Evolutionary conservation across 495 filamentous ascomycete genomes (phyloP), one percentile per base, ranked within the genome.

Genomic region (Penicillium diatomitis): DNA sequence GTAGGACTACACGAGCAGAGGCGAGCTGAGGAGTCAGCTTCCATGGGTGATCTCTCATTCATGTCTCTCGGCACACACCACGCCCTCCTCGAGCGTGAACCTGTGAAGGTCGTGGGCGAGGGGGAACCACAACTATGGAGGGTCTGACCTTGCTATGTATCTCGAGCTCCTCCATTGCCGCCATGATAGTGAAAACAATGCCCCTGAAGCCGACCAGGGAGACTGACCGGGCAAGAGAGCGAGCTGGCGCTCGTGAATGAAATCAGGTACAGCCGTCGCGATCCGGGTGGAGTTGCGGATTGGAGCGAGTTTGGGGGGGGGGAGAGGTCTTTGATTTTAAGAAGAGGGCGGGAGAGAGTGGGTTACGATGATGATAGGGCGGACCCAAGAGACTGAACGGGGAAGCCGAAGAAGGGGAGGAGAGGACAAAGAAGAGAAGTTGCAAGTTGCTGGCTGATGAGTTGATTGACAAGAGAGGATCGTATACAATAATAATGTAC

Each of bases 151-250:
- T 96, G 82, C 89, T 95, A 65, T 96, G 92, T 52, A 98, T 86
- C 67, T 96, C 92, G 53, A 98, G 72, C 74, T 96, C 89, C 74
- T 98, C 92, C 78, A 97, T 94, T 58, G 87, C 88, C 38, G 87
- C 88, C 87, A 95, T 94, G 64, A 49, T 65, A 68, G 60, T 56
- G 44, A 41, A 42, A 10, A 41, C 41, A 27, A 20, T 20, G 20
- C 20, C 20, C 20, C 20, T 20, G 20, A 20, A 20, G 20, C 20
- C 20, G 10, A 33, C n/a, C 30, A 27, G 8, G 30, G 47, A 35
- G 47, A 41, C 4, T 8, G 8, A 32, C 32, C 37, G 39, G 49
- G 42, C 37, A 44, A 48, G 44, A 43, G 47, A 36, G 38, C 32
- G 46, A 58, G 47, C 43, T 48, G 47, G 47, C 44, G 27, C 40